Conservation (phyloP, 2,329 filamentous ascomycete species). For the Blastomyces silverae region DNA sequence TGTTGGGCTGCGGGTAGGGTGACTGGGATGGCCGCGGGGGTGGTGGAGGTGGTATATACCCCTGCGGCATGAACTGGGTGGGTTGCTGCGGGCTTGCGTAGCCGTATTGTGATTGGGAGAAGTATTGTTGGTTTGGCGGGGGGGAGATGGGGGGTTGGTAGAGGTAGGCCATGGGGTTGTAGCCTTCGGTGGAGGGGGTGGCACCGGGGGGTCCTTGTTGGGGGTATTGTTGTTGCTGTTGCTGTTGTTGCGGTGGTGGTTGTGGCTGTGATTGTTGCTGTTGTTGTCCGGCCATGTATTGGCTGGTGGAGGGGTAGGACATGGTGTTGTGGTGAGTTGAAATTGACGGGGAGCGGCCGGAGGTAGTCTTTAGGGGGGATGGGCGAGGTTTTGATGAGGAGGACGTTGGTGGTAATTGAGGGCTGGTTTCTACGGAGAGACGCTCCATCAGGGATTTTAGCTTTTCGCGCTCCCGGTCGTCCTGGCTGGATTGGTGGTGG, state of each 20-base stretch:
- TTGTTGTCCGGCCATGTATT: conserved; percentile 23
- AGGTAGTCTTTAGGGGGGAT: conserved; percentile 29
- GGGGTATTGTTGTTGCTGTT: conserved; percentile 30
- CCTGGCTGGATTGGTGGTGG: conserved; percentile 51
- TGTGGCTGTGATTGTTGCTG: not conserved
- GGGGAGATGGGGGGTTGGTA: conserved; percentile 37
- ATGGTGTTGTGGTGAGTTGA: conserved; percentile 34
- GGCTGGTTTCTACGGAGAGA: conserved; percentile 68
- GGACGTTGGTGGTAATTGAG: conserved; percentile 42
- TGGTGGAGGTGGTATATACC: conserved; percentile 61
- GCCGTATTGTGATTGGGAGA: conserved; percentile 32
- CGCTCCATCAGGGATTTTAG: conserved; percentile 88
- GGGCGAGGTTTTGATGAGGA: conserved; percentile 38
- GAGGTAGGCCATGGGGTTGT: conserved; percentile 48
- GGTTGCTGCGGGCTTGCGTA: conserved; percentile 33
- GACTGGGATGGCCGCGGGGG: conserved; percentile 58
- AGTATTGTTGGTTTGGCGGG: conserved; percentile 40
- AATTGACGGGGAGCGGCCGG: conserved; percentile 33
- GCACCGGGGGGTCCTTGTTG: conserved; percentile 38
- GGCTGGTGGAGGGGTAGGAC: conserved; percentile 30
- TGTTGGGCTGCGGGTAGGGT: conserved; percentile 39
- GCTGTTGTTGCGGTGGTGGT: conserved; percentile 17
- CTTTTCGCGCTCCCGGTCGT: conserved; percentile 78
- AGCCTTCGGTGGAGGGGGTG: conserved; percentile 36
- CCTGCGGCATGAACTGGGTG: conserved; percentile 50